Percentiles rank a stretch among this genome's conserved stretches.
These are phyloP conservation scores for Geotrichum cucujoidarum DNA, from an alignment of 1,139 yeast genomes.

Conservation along the genomic window DNA sequence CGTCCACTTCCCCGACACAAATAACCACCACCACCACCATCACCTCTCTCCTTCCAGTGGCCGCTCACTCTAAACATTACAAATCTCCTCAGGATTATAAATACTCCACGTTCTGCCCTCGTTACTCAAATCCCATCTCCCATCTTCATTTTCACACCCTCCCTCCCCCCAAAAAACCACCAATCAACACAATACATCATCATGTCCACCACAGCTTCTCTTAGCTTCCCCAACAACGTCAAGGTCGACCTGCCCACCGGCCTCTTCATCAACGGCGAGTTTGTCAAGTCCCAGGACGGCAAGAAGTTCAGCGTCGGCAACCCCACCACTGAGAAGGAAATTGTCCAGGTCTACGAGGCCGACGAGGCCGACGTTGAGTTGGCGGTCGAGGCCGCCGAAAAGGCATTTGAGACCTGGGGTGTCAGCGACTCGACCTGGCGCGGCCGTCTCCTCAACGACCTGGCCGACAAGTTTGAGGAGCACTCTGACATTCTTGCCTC, in stretches of 20 bases:
- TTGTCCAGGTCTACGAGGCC: constrained; percentile 50
- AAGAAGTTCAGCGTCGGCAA: constrained; percentile 51
- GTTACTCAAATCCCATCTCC: neutral
- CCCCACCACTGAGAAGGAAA: constrained; percentile 54
- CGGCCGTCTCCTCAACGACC: constrained; percentile 52
- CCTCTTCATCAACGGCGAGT: constrained; percentile 60
- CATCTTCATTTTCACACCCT: neutral
- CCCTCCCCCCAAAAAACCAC: neutral
- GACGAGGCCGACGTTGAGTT: constrained; percentile 49
- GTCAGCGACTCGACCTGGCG: constrained; percentile 48
- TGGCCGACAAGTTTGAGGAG: constrained; percentile 61
- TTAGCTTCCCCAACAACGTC: constrained; percentile 60
- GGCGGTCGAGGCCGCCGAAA: constrained; percentile 53
- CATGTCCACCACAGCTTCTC: constrained; percentile 26
- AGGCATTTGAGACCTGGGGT: constrained; percentile 47
- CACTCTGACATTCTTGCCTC: constrained; percentile 57
- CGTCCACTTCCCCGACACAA: neutral
- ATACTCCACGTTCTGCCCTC: neutral
- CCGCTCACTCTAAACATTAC: neutral
- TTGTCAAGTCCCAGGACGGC: constrained; percentile 45
- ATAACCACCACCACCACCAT: neutral
- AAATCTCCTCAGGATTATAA: neutral
- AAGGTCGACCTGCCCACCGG: constrained; percentile 62
- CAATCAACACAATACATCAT: neutral
- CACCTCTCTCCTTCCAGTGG: neutral